Evolutionary conservation across 352 stramenopile genomes (phyloP).

Genomic region (Phytophthora nicotianae): DNA sequence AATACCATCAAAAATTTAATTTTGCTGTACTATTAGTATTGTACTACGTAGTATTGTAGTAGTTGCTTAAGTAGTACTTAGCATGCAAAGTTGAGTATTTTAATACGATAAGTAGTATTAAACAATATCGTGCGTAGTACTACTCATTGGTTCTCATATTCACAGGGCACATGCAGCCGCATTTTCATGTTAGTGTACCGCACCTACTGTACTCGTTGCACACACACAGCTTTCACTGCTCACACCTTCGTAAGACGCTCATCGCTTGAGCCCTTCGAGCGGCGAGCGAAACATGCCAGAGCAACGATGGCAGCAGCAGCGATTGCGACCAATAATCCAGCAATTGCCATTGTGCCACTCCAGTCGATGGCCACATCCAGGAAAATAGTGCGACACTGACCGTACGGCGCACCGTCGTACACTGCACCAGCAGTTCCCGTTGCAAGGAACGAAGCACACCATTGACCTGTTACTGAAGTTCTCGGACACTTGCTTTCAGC

Average conservation of each 20-base stretch:
- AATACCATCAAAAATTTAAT: too few relatives aligned
- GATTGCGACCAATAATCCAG: conserved; percentile 57
- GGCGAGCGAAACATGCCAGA: conserved; percentile 69
- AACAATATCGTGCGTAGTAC: too few relatives aligned
- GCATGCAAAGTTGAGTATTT: too few relatives aligned
- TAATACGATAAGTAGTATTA: too few relatives aligned
- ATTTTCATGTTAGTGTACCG: conserved; percentile 16
- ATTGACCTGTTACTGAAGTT: conserved; percentile 50
- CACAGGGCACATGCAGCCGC: background rate
- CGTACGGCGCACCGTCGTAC: conserved; percentile 75
- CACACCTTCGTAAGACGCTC: conserved; percentile 32
- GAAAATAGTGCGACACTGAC: conserved; percentile 72
- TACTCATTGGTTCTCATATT: background rate
- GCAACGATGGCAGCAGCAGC: conserved; percentile 55
- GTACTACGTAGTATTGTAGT: too few relatives aligned
- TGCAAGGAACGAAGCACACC: conserved; percentile 65
- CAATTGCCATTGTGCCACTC: conserved; percentile 56
- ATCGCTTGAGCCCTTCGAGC: conserved; percentile 30
- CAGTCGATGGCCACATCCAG: conserved; percentile 70
- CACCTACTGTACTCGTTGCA: too few relatives aligned
- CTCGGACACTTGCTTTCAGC: conserved; percentile 66
- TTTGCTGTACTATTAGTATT: too few relatives aligned
- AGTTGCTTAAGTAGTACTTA: too few relatives aligned
- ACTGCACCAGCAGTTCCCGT: conserved; percentile 47
- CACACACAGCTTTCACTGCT: conserved; percentile 6